A percentile compares a stretch with the other conserved stretches of the same genome.
These are phyloP conservation scores for Phytopythium delawarense DNA, from an alignment of 352 stramenopile species.

Conservation along the genomic window DNA sequence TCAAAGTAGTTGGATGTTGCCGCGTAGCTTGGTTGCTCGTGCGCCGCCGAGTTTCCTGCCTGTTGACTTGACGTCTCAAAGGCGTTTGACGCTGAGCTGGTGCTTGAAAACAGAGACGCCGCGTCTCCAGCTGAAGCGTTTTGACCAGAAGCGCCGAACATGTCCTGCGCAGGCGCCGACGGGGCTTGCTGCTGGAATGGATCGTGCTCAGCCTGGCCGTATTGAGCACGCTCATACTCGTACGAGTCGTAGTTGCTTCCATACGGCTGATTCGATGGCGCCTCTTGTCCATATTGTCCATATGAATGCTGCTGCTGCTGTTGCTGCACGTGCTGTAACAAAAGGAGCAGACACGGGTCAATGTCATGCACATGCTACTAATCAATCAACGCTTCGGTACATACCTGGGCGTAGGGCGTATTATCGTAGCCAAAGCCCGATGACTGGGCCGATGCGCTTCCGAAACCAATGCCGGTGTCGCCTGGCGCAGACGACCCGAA, in stretches of 20 bases:
- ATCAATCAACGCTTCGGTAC: background rate
- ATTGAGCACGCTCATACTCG: background rate
- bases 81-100: background rate
- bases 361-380: background rate
- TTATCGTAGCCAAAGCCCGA: constrained; percentile 21
- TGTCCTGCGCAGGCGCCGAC: background rate
- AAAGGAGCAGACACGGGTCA: background rate
- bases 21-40: background rate
- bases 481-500: constrained; percentile 40
- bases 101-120: constrained; percentile 5
- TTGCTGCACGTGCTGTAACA: background rate
- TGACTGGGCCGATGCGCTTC: constrained; percentile 18
- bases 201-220: background rate
- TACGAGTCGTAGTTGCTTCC: constrained; percentile 1
- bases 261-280: background rate
- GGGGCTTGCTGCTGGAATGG: constrained; percentile 1
- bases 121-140: background rate
- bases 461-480: constrained; percentile 27
- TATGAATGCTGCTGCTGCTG: background rate
- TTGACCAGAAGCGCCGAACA: constrained; percentile 2
- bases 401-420: constrained; percentile 38
- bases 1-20: constrained; percentile 8
- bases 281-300: background rate
- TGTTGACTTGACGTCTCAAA: constrained; percentile 2
- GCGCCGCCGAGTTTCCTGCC: background rate